Conservation (phyloP, 2,329 filamentous ascomycete genomes). For the Blastomyces emzantsi region DNA sequence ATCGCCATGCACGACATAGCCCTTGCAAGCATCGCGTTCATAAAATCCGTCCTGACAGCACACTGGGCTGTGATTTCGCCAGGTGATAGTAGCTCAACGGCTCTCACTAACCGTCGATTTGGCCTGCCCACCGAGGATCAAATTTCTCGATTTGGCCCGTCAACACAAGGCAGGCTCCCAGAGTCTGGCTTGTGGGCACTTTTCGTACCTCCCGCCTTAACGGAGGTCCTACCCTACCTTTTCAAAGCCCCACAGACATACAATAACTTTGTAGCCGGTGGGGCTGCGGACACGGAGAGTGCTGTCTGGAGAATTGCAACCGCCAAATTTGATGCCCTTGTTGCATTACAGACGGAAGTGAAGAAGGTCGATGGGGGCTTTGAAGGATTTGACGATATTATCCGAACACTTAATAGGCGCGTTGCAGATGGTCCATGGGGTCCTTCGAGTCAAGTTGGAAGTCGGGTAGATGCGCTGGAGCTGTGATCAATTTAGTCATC, state of each 20-base stretch:
- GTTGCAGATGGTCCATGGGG: slow-evolving; percentile 37
- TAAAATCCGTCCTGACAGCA: slow-evolving; percentile 46
- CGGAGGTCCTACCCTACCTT: slow-evolving; percentile 47
- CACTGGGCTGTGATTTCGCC: slow-evolving; percentile 42
- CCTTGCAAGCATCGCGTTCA: slow-evolving; percentile 45
- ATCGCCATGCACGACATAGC: slow-evolving; percentile 50
- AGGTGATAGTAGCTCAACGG: slow-evolving; percentile 19
- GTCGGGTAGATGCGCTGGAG: slow-evolving; percentile 31
- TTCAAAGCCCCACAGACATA: slow-evolving; percentile 50
- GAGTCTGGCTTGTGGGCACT: slow-evolving; percentile 43
- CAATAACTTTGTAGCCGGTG: slow-evolving; percentile 49
- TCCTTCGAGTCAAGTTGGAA: slow-evolving; percentile 24
- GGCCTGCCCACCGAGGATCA: slow-evolving; percentile 34
- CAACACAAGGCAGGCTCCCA: slow-evolving; percentile 30
- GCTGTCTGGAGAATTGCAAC: slow-evolving; percentile 49
- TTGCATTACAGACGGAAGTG: slow-evolving; percentile 40
- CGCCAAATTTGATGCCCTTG: slow-evolving; percentile 49
- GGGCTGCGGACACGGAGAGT: slow-evolving; percentile 48
- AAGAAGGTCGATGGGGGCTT: slow-evolving; percentile 27
- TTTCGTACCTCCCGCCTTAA: slow-evolving; percentile 43
- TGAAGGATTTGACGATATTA: slow-evolving; percentile 33
- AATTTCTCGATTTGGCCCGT: slow-evolving; percentile 30
- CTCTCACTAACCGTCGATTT: slow-evolving; percentile 23
- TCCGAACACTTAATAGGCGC: slow-evolving; percentile 32
- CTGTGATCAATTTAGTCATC: slow-evolving; percentile 17